Base-by-base conservation (phyloP, 352 stramenopile species). In the Lagenidium giganteum region DNA sequence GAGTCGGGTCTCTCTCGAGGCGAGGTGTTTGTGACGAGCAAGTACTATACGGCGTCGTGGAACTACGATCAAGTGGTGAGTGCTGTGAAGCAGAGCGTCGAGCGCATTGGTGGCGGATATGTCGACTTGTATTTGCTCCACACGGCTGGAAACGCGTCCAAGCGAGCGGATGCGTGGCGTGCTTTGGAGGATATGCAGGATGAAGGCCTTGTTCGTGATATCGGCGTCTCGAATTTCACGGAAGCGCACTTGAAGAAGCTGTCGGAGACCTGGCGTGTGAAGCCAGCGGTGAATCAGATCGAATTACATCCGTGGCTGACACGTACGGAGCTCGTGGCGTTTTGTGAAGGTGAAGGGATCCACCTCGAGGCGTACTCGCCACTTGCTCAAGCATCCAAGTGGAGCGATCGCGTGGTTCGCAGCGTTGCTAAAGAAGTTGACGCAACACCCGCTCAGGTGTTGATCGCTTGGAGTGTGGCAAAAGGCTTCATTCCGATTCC, bases 211-310 rank as follows among this genome's bases (percentile, higher is more conserved):
- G 57, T 88, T 31, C 56, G 61, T 21, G 72, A 87, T 42, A 86
- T 92, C 35, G 87, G 84, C 32, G 85, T 96, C 17, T 92, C 66
- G 21, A 95, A 96, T 47, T 94, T 95, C 60, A 63, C 69, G 3
- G 48, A 83, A 29, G 55, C 66, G 12, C 83, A 95, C 60, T 60
- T 96, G 29, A 55, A 76, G 47, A 80, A 80, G 32, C 39, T 95
- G 6, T 65, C 82, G 26, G 28, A 64, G 34, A 66, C 71, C 9
- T 70, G 61, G 42, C 39, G 47, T 4, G 64, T 71, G 17, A 78
- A 72, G 23, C 71, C 76, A 1, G 63, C 70, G 0, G 79, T 87
- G 36, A 87, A 91, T 58, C 73, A 93, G 57, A 73, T 93, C 33
- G 64, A 83, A 39, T 70, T 87, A 48, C 66, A 85, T 39, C 73